These are phyloP conservation scores for Chlamydomonas applanata DNA, from an alignment of 139 green algal genomes.

Conservation along the genomic window DNA sequence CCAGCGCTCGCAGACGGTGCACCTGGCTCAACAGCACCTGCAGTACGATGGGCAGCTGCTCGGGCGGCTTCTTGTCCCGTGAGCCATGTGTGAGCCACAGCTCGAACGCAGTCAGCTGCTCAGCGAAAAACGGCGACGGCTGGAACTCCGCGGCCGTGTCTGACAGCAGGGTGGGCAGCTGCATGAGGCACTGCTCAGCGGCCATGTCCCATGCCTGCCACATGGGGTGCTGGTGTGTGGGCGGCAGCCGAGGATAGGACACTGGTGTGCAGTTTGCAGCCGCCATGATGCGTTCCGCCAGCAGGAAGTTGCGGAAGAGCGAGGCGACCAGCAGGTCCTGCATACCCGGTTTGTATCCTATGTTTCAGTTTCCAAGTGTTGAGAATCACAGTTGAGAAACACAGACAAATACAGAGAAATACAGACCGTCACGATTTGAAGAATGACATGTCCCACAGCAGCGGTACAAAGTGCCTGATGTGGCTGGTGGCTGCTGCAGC, in stretches of 20 bases:
- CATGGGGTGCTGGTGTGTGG: constrained; percentile 95
- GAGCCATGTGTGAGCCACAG: constrained; percentile 92
- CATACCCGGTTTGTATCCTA: not conserved
- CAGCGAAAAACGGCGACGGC: constrained; percentile 87
- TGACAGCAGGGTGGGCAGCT: constrained; percentile 56
- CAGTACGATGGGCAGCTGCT: constrained; percentile 99
- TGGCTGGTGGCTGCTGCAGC: no score
- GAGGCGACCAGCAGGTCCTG: constrained; percentile 95
- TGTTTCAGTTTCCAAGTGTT: not conserved
- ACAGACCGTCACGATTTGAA: not conserved
- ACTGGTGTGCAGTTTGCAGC: constrained; percentile 80
- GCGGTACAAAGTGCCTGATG: no score
- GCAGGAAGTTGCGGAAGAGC: constrained; percentile 98
- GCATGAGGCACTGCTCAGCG: constrained; percentile 93
- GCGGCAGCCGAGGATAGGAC: constrained; percentile 84
- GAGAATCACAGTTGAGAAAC: not conserved
- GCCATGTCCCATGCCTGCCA: constrained; percentile 93
- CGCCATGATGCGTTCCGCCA: constrained; percentile 96
- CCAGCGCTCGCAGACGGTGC: constrained; percentile 89
- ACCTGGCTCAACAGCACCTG: constrained; percentile 96
- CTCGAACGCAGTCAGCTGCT: constrained; percentile 98
- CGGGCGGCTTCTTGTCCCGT: constrained; percentile 82
- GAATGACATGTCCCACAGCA: no score
- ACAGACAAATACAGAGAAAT: not conserved
- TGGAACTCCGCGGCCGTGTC: constrained; percentile 51